Base-by-base conservation (phyloP, 2,329 filamentous ascomycete species). In the Corinectria fuckeliana region DNA sequence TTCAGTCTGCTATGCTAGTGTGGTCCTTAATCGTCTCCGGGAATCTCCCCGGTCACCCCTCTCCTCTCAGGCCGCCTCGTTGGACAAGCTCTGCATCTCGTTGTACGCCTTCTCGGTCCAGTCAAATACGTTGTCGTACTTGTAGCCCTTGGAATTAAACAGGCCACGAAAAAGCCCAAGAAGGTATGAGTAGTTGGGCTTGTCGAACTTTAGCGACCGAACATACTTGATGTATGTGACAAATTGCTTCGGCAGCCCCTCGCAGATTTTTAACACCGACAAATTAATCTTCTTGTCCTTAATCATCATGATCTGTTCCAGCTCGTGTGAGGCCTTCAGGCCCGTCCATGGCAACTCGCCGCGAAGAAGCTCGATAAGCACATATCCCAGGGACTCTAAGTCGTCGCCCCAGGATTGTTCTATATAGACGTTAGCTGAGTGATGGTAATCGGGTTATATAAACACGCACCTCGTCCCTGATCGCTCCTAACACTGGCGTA, bases 101-200 rank as follows among this genome's bases (percentile, higher is more conserved):
- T 59, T 8, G 45, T 63, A 68, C 18, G 36, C 42, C 51, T 67
- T 72, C 60, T 69, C 66, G 5, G 89, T 91, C 89, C 89, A 91
- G 79, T 92, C 89, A 72, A 91, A 91, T 63, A 91, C 87, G 70
- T 91, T 90, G 78, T 92, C 89, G 75, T 91, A 90, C 77, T 90
- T 86, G 82, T 91, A 91, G 50, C 88, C 88, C 73, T 89, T 85
- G 58, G 87, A 84, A 65, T 87, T 85, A 73, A 91, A 91, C 57
- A 91, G 81, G 70, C 89, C 85, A 63, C 87, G 85, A 84, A 92
- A 91, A 74, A 91, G 90, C 82, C 88, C 88, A 74, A 88, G 86
- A 53, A 91, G 85, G 78, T 91, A 91, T 8, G 85, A 87, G 78
- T 92, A 92, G 75, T 91, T 87, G 10, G 89, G 89, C 82, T 90